Conservation (phyloP, 2,329 filamentous ascomycete species). For the Calonectria pseudoreteaudii region DNA sequence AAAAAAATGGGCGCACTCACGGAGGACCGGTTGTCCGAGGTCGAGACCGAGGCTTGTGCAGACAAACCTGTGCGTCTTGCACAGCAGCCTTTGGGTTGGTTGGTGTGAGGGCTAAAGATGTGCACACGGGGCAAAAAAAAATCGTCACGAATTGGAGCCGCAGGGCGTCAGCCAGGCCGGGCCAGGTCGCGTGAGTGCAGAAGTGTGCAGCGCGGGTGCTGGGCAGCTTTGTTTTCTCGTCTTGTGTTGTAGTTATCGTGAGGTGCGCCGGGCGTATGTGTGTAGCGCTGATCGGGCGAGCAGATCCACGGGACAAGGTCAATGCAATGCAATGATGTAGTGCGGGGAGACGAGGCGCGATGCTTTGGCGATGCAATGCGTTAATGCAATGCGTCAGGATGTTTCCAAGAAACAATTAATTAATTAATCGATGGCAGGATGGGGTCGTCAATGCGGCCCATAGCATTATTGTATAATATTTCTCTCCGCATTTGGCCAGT, state of each 20-base stretch:
- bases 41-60: constrained; percentile 7
- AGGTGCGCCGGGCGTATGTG: constrained; percentile 16
- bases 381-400: constrained; percentile 28
- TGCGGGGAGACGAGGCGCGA: constrained; percentile 2
- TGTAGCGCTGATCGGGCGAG: neutral
- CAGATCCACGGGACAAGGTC: constrained; percentile 27
- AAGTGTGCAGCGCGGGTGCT: neutral
- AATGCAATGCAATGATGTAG: constrained; percentile 18
- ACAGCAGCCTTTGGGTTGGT: neutral
- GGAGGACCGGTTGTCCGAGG: constrained; percentile 3
- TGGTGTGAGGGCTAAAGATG: neutral
- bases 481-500: constrained; percentile 26
- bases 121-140: constrained; percentile 11
- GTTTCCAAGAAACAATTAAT: constrained; percentile 15
- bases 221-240: neutral
- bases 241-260: constrained; percentile 1
- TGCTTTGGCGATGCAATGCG: constrained; percentile 15
- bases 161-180: constrained; percentile 17
- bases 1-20: neutral
- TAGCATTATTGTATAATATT: constrained; percentile 36
- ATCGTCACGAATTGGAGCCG: neutral
- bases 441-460: constrained; percentile 7
- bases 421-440: constrained; percentile 28
- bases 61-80: neutral
- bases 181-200: constrained; percentile 19